These are phyloP conservation scores for Tylopilus balloui DNA, from an alignment of 768 basidiomycete species.

Conservation along the genomic window DNA sequence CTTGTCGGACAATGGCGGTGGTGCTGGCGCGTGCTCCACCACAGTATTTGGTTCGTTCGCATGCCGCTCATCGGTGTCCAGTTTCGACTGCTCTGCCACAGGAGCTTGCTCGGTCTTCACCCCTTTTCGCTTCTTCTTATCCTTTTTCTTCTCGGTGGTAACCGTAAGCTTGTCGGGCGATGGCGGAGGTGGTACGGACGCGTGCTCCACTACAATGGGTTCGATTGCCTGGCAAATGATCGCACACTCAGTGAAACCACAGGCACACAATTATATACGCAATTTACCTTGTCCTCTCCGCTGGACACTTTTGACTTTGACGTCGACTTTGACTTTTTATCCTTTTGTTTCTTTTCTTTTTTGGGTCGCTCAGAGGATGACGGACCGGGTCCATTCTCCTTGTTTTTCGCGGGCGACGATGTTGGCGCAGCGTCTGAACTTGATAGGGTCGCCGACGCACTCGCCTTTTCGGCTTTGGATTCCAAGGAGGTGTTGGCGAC, in stretches of 20 bases:
- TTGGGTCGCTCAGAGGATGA: slow-evolving; percentile 9
- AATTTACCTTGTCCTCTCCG: slow-evolving; percentile 12
- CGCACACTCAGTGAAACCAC: slow-evolving; percentile 10
- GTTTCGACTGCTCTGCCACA: neutral
- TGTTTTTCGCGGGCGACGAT: slow-evolving; percentile 1
- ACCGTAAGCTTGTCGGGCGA: neutral
- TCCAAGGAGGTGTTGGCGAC: slow-evolving; percentile 5
- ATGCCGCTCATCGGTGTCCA: neutral
- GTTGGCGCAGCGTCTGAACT: neutral
- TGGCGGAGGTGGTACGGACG: neutral
- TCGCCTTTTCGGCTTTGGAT: neutral
- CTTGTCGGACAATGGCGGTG: neutral
- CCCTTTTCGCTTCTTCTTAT: slow-evolving; percentile 16
- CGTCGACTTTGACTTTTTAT: slow-evolving; percentile 15
- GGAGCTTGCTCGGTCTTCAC: neutral
- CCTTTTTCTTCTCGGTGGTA: neutral
- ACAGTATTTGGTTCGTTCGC: neutral
- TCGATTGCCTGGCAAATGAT: slow-evolving; percentile 5
- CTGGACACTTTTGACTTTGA: slow-evolving; percentile 4
- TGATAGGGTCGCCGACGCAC: neutral
- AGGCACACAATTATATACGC: neutral
- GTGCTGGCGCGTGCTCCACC: neutral
- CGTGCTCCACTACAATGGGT: neutral
- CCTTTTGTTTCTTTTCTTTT: slow-evolving; percentile 21
- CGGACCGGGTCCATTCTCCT: neutral